Conservation (phyloP, 2,329 filamentous ascomycete species). For the Ilyonectria destructans region DNA sequence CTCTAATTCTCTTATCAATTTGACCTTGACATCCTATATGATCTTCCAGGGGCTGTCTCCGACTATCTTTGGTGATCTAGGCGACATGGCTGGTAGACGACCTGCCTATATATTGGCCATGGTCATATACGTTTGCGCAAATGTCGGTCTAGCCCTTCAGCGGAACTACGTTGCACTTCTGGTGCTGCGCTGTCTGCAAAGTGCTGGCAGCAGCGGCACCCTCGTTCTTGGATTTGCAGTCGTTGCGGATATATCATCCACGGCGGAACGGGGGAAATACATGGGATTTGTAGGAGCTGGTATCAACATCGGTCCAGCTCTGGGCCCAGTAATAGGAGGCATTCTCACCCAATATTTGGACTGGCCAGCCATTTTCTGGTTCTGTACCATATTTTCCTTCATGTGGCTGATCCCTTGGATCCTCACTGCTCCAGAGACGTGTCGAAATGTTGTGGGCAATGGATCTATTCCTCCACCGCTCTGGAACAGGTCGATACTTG, state of each 20-base stretch:
- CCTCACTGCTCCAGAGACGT: constrained; percentile 73
- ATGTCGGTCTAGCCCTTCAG: constrained; percentile 73
- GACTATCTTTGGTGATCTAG: constrained; percentile 74
- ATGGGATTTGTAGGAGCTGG: constrained; percentile 78
- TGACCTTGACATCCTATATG: constrained; percentile 74
- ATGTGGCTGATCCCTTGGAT: constrained; percentile 69
- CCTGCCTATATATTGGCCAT: constrained; percentile 74
- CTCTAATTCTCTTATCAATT: constrained; percentile 60
- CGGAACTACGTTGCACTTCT: constrained; percentile 72
- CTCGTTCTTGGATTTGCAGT: constrained; percentile 81
- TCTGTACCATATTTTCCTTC: constrained; percentile 70
- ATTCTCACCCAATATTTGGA: constrained; percentile 75
- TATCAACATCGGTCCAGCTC: constrained; percentile 69
- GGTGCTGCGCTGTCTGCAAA: constrained; percentile 75
- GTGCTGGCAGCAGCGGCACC: constrained; percentile 76
- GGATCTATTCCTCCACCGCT: constrained; percentile 72
- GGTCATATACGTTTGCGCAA: constrained; percentile 71
- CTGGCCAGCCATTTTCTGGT: constrained; percentile 82
- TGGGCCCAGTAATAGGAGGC: constrained; percentile 77
- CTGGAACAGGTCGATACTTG: constrained; percentile 72
- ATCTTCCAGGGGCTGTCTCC: constrained; percentile 76
- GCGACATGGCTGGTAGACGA: constrained; percentile 73
- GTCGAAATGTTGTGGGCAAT: constrained; percentile 74
- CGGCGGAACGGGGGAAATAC: constrained; percentile 80
- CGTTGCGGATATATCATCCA: constrained; percentile 80